Percentiles rank a stretch among this genome's conserved stretches.
phyloP scores from a whole-genome alignment of 2,329 filamentous ascomycete genomes.

The Lachnellula occidentalis region DNA sequence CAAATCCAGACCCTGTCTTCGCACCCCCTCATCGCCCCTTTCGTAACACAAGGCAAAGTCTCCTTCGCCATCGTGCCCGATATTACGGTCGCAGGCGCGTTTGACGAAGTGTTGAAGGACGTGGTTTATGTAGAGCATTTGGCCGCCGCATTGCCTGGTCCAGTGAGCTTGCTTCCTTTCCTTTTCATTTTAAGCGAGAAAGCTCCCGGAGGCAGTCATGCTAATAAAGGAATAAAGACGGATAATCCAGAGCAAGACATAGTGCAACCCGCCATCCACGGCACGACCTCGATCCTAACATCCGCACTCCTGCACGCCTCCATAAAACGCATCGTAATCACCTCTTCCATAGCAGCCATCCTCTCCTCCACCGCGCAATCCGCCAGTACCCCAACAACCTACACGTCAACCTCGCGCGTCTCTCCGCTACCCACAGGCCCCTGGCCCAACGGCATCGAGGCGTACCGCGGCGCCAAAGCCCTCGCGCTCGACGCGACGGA shows the following conservation, averaged over 20 bases:
- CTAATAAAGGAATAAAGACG: not conserved
- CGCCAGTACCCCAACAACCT: not conserved
- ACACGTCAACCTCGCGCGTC: not conserved
- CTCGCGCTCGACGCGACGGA: slow-evolving; percentile 23
- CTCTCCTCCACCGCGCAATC: slow-evolving; percentile 3
- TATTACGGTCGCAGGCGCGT: slow-evolving; percentile 9
- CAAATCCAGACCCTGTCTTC: slow-evolving; percentile 1
- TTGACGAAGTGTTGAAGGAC: slow-evolving; percentile 6
- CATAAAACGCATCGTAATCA: slow-evolving; percentile 12
- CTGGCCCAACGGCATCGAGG: slow-evolving; percentile 17
- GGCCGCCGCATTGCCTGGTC: slow-evolving; percentile 4
- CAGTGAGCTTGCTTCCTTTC: slow-evolving; percentile 2
- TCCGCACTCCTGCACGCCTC: slow-evolving; percentile 7
- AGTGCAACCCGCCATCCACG: slow-evolving; percentile 9
- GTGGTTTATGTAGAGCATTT: slow-evolving; percentile 10
- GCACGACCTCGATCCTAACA: slow-evolving; percentile 7
- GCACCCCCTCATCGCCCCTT: slow-evolving; percentile 1
- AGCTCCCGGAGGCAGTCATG: not conserved
- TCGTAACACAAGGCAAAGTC: not conserved
- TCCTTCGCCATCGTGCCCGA: slow-evolving; percentile 9
- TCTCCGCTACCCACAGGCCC: slow-evolving; percentile 6
- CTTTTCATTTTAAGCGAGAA: not conserved
- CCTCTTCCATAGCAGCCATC: slow-evolving; percentile 15
- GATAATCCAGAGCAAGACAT: slow-evolving; percentile 12
- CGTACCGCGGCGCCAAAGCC: slow-evolving; percentile 26